These are phyloP conservation scores for Volvox reticuliferus DNA, from an alignment of 139 green algal genomes.

Conservation along the genomic window DNA sequence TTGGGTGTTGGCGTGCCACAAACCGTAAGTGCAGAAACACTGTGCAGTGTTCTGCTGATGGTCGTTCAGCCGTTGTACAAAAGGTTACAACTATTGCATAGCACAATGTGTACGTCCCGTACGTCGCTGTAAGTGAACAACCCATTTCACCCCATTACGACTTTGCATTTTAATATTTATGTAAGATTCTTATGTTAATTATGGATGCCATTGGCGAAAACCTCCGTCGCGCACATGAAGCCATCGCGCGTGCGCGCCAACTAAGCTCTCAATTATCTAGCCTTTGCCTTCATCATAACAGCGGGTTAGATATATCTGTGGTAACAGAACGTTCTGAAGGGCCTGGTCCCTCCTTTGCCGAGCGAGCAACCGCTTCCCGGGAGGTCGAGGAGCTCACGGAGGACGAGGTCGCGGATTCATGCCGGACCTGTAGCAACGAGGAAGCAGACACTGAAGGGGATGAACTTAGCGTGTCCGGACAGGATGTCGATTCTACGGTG, in stretches of 20 bases:
- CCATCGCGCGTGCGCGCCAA: constrained; percentile 33
- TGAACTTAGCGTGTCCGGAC: background rate
- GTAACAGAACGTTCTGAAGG: background rate
- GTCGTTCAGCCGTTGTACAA: no score
- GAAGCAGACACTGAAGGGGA: background rate
- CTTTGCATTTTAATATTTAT: no score
- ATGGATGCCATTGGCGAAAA: constrained; percentile 29
- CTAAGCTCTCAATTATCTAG: constrained; percentile 31
- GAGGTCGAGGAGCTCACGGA: background rate
- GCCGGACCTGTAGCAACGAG: background rate
- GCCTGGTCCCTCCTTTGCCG: background rate
- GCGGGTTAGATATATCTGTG: background rate
- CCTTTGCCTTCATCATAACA: background rate
- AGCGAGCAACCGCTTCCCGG: background rate
- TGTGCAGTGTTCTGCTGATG: no score
- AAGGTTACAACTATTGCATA: no score
- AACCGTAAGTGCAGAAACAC: no score
- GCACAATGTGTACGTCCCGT: background rate
- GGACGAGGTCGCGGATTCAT: background rate
- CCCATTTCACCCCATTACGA: background rate
- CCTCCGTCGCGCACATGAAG: constrained; percentile 40
- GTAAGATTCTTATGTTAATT: background rate
- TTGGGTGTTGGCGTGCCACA: no score
- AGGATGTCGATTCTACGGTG: background rate
- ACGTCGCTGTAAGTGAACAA: background rate